Evolutionary conservation across 345 rosid species (phyloP), one percentile per base, ranked within the genome.

Genomic region (Corymbia maculata): DNA sequence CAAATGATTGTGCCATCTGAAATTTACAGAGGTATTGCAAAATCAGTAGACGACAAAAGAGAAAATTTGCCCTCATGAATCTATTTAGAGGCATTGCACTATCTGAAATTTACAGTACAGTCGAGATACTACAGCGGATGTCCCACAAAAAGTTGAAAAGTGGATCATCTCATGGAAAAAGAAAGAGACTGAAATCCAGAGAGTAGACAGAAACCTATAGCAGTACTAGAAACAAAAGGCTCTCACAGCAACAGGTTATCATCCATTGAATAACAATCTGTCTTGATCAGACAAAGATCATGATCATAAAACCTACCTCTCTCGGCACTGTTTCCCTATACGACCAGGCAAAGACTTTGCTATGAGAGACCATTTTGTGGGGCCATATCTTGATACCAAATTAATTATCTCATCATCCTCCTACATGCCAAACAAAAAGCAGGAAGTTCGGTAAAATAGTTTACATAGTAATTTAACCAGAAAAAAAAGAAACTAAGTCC

Each of bases 1-100:
- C 92, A 98, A 95, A 93, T 98, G 99, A 93, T 98, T 98, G 93
- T 98, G 98, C 99, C 99, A 98, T 93, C 99, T 98, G 92, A 86
- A 93, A 51, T 91, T 51, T 89, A 88, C 28, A 88, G 50, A 86
- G 87, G 87, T 44, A 36, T 53, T 86, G 47, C 82, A 26, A 13
- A 19, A 75, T 75, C 49, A 75, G 82, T 75, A 75, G 82, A 75
- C 2, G 26, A 75, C 13, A 75, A 10, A 42, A 44, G 28, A 75
- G 82, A 75, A 75, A 75, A 75, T 42, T 75, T 75, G 1, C 49
- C 82, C 49, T 75, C 45, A 53, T 8, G 59, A 44, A 26, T 13
- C 59, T 28, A n/a, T 51, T 51, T 32, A 50, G 22, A 85, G 19
- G 47, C 82, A 75, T 75, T 36, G 49, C 26, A 42, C 49, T 42